phyloP scores from a whole-genome alignment of 805 yeast species.

The Komagataella kurtzmanii region DNA sequence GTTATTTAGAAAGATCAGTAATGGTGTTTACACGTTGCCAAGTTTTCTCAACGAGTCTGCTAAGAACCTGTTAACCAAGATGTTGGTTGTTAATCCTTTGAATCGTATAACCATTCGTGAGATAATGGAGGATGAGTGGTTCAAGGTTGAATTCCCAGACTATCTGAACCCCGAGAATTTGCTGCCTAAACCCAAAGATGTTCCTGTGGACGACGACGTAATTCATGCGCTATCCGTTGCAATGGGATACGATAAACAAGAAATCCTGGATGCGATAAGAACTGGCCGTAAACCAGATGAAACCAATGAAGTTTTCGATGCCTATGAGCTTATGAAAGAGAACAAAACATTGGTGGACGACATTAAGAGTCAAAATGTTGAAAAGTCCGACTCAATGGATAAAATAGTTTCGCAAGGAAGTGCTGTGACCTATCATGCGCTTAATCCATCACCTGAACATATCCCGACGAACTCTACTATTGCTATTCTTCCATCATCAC shows the following conservation, averaged over 20 bases:
- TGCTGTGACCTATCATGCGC: constrained; percentile 22
- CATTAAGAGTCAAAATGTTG: constrained; percentile 28
- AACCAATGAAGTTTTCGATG: constrained; percentile 74
- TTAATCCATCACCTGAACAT: constrained; percentile 29
- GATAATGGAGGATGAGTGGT: constrained; percentile 92
- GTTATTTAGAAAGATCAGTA: constrained; percentile 79
- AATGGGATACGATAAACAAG: constrained; percentile 83
- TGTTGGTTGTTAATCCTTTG: constrained; percentile 91
- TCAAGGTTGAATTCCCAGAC: constrained; percentile 65
- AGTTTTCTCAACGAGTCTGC: constrained; percentile 80
- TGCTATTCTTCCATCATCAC: constrained; percentile 84
- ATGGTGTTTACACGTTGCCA: constrained; percentile 88
- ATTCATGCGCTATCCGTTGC: constrained; percentile 63
- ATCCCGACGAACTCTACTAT: constrained; percentile 66
- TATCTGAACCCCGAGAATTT: constrained; percentile 66
- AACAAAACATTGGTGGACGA: constrained; percentile 60
- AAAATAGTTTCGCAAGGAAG: constrained; percentile 1
- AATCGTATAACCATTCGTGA: constrained; percentile 88
- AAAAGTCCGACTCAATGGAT: constrained; percentile 3
- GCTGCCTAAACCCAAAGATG: constrained; percentile 34
- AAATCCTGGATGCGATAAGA: constrained; percentile 54
- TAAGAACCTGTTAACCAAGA: constrained; percentile 64
- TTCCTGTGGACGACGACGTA: constrained; percentile 59
- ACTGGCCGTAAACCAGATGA: constrained; percentile 23
- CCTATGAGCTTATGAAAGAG: constrained; percentile 72